Conservation (phyloP, 140 eudicot genomes). For the Flaveria floridana region DNA sequence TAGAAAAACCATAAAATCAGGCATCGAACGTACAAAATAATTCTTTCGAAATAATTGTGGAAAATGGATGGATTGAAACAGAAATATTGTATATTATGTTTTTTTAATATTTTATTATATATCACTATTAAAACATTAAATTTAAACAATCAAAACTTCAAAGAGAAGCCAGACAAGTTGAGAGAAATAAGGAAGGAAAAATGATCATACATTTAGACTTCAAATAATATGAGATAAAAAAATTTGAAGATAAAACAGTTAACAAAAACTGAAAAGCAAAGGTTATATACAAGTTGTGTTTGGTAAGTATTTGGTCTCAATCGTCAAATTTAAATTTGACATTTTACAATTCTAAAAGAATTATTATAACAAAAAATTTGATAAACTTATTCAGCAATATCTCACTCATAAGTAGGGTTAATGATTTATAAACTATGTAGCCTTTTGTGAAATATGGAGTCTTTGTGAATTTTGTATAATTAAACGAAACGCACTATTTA, state of each 20-base stretch:
- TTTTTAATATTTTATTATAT: not conserved
- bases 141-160: not conserved
- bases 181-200: conserved; percentile 3
- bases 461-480: no score
- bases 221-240: not conserved
- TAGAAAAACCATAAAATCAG: conserved; percentile 26
- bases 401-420: no score
- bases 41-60: not conserved
- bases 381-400: no score
- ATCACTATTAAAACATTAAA: not conserved
- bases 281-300: no score
- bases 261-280: no score
- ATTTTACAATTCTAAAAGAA: no score
- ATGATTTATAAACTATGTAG: no score
- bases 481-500: no score
- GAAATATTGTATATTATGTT: not conserved
- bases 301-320: no score
- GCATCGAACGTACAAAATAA: conserved; percentile 26
- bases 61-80: not conserved
- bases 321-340: no score
- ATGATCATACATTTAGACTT: not conserved
- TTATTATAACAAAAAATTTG: no score
- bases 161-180: not conserved
- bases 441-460: no score
- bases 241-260: not conserved